Percentiles rank a stretch among this genome's conserved stretches.
phyloP scores from a whole-genome alignment of 148 eudicot genomes.

The Cornus kousa region DNA sequence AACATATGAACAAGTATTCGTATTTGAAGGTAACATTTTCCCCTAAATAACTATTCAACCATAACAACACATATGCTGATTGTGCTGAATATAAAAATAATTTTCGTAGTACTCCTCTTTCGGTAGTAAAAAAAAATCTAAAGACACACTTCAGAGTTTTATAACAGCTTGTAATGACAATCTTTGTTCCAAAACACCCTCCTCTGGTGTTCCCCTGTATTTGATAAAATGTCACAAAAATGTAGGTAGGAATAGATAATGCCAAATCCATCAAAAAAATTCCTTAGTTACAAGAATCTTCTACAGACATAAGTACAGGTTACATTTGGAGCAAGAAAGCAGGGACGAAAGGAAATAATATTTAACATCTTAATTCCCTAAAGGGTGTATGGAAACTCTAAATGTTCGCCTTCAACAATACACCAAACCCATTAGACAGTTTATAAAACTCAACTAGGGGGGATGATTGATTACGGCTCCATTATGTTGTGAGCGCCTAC shows the following conservation, averaged over 20 bases:
- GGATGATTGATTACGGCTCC: too few relatives aligned
- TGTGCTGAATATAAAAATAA: too few relatives aligned
- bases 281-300: background rate
- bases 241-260: background rate
- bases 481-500: too few relatives aligned
- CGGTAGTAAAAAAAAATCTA: background rate
- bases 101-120: background rate
- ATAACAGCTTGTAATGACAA: background rate
- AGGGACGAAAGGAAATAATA: too few relatives aligned
- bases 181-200: background rate
- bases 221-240: too few relatives aligned
- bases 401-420: background rate
- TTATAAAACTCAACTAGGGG: too few relatives aligned
- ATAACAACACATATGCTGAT: too few relatives aligned
- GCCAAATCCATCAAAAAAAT: background rate
- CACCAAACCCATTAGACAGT: too few relatives aligned
- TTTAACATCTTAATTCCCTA: background rate
- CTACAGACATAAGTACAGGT: background rate
- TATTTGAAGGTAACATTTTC: too few relatives aligned
- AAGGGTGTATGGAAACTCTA: background rate
- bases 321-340: too few relatives aligned
- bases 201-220: background rate
- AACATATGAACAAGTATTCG: too few relatives aligned
- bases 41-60: too few relatives aligned
- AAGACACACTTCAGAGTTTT: background rate